A percentile compares a stretch with the other conserved stretches of the same genome.
phyloP scores from a whole-genome alignment of 345 rosid species.

The Eucalyptus victrix region DNA sequence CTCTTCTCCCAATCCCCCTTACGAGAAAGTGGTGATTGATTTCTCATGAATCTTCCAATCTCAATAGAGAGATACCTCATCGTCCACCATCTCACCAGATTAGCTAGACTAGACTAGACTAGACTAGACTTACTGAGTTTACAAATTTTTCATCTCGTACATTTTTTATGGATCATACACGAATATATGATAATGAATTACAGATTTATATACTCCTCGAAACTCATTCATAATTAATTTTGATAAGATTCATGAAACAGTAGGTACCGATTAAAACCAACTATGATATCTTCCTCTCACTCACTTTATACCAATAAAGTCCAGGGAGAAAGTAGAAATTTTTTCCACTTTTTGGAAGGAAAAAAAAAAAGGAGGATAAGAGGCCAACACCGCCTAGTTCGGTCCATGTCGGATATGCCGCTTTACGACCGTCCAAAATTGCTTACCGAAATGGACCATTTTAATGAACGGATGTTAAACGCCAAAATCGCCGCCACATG shows the following conservation, averaged over 20 bases:
- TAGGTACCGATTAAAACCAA: neutral
- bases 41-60: neutral
- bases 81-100: neutral
- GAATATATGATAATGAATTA: neutral
- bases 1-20: neutral
- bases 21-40: neutral
- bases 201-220: rapidly evolving
- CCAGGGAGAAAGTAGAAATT: neutral
- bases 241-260: neutral
- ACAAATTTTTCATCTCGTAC: neutral
- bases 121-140: neutral
- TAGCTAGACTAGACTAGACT: neutral
- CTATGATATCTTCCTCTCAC: neutral
- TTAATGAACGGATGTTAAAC: neutral
- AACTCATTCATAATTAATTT: neutral
- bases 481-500: neutral
- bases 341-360: neutral
- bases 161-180: rapidly evolving
- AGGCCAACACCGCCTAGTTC: neutral
- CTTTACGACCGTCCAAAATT: neutral
- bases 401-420: neutral
- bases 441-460: neutral
- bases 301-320: neutral
- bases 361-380: neutral
- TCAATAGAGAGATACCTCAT: neutral